Evolutionary conservation across 192 early-diverging fungal genomes (phyloP).

Genomic region (Coemansia sp.): DNA sequence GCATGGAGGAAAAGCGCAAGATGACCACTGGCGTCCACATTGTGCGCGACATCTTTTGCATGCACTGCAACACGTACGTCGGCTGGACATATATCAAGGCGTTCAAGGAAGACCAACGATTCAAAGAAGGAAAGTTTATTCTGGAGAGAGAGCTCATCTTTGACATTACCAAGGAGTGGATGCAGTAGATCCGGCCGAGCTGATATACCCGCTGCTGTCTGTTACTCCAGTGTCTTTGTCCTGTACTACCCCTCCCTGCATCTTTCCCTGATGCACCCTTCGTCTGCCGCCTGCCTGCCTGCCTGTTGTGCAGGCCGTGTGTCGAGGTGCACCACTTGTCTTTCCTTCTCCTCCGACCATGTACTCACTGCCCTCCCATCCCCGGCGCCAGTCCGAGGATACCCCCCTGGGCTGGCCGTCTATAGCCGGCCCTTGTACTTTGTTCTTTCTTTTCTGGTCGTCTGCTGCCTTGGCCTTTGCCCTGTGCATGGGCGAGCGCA

Average conservation of each 20-base stretch:
- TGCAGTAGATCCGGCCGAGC: constrained; percentile 3
- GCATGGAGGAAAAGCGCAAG: constrained; percentile 35
- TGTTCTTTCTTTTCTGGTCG: too few species aligned
- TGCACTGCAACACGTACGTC: constrained; percentile 40
- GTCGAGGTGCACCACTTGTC: too few species aligned
- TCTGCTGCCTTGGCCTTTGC: too few species aligned
- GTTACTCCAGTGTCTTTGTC: background rate
- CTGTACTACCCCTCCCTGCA: background rate
- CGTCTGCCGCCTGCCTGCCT: too few species aligned
- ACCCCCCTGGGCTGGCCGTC: too few species aligned
- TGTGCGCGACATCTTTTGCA: constrained; percentile 38
- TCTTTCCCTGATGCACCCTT: background rate
- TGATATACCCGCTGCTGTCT: background rate
- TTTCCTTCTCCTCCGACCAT: too few species aligned
- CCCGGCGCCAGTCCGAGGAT: too few species aligned
- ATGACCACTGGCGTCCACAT: constrained; percentile 48
- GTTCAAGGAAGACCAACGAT: constrained; percentile 25
- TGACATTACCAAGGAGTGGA: constrained; percentile 35
- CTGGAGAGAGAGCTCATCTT: constrained; percentile 33
- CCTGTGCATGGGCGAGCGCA: too few species aligned
- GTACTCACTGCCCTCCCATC: too few species aligned
- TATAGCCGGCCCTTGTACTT: too few species aligned
- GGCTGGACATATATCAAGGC: constrained; percentile 46
- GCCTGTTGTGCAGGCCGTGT: too few species aligned
- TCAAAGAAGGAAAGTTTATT: constrained; percentile 48